These are phyloP conservation scores for Wilhelminamyces savonicus DNA, from an alignment of 805 yeast species.

Conservation along the genomic window DNA sequence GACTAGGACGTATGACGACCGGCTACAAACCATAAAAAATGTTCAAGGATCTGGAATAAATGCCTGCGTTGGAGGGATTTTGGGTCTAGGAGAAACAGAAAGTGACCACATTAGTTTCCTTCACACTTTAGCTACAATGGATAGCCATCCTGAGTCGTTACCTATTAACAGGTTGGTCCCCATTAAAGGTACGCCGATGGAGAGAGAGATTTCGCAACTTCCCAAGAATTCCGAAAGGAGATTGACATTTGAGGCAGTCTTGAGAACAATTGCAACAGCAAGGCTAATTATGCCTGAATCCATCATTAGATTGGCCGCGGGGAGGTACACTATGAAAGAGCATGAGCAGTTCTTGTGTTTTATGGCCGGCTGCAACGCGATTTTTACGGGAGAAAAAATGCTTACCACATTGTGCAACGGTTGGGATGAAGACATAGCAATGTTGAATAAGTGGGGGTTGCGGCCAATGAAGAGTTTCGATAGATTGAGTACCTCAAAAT, in stretches of 20 bases:
- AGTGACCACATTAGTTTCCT: conserved; percentile 67
- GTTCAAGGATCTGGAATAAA: conserved; percentile 59
- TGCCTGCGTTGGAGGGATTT: conserved; percentile 75
- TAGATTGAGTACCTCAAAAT: conserved; percentile 1
- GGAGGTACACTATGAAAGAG: conserved; percentile 76
- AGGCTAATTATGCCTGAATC: conserved; percentile 67
- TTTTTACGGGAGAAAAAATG: conserved; percentile 78
- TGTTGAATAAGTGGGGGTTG: conserved; percentile 68
- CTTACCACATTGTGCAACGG: conserved; percentile 77
- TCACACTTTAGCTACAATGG: conserved; percentile 61
- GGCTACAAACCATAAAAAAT: conserved; percentile 58
- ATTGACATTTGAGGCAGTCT: conserved; percentile 53
- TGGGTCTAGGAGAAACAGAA: conserved; percentile 70
- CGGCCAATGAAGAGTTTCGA: conserved; percentile 46
- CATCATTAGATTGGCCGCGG: conserved; percentile 73
- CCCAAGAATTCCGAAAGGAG: conserved; percentile 31
- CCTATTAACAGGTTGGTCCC: conserved; percentile 80
- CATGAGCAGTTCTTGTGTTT: conserved; percentile 69
- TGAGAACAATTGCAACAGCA: conserved; percentile 72
- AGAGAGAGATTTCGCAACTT: conserved; percentile 39
- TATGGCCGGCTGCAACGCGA: conserved; percentile 74
- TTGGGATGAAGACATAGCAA: conserved; percentile 72
- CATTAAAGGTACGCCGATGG: conserved; percentile 74
- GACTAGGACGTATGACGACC: conserved; percentile 66
- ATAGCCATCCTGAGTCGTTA: conserved; percentile 70